phyloP scores from a whole-genome alignment of 179 eudicot species.

The Spergularia azorica region DNA sequence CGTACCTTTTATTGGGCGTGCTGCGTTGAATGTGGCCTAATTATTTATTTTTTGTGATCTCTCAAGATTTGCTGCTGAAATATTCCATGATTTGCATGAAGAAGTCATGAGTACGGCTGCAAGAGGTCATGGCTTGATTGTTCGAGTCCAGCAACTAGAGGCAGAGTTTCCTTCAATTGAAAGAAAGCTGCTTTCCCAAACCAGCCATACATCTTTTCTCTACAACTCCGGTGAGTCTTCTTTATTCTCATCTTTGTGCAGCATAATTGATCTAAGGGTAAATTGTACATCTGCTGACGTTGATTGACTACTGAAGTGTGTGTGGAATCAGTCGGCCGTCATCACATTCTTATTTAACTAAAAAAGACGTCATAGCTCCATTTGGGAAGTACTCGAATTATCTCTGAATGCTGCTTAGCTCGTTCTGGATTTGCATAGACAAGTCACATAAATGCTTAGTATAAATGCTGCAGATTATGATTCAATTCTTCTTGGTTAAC shows the following conservation, averaged over 20 bases:
- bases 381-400: not conserved
- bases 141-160: constrained; percentile 91
- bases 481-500: not conserved
- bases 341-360: no score
- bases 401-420: not conserved
- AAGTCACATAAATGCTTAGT: not conserved
- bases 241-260: not conserved
- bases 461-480: not conserved
- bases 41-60: constrained; percentile 9
- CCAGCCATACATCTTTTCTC: constrained; percentile 73
- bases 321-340: not conserved
- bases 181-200: constrained; percentile 83
- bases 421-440: not conserved
- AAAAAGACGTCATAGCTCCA: not conserved
- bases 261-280: not conserved
- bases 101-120: constrained; percentile 93
- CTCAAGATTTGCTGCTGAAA: constrained; percentile 92
- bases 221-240: constrained; percentile 59
- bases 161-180: constrained; percentile 79
- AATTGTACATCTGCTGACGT: constrained; percentile 11
- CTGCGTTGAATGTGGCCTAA: constrained; percentile 14
- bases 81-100: constrained; percentile 94
- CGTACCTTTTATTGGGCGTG: not conserved
- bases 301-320: not conserved
- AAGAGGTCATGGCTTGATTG: constrained; percentile 79